Evolutionary conservation across 208 protist genomes (phyloP).

Genomic region (Leptomonas pyrrhocoris): DNA sequence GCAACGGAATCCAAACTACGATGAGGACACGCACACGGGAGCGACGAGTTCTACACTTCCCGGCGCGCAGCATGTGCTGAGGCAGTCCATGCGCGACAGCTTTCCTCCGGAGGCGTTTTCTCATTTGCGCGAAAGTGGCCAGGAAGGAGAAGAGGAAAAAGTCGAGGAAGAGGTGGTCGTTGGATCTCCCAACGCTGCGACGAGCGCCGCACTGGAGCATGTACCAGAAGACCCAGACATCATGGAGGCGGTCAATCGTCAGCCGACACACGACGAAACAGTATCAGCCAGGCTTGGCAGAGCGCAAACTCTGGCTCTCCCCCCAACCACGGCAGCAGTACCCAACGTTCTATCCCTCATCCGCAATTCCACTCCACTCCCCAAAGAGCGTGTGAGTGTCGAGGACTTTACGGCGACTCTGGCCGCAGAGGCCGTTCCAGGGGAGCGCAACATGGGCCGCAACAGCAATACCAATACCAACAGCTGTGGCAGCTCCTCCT

Average conservation of each 20-base stretch:
- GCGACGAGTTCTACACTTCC: not conserved
- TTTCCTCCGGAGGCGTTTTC: conserved; percentile 9
- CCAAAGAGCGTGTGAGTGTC: not conserved
- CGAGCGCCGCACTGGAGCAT: too few species aligned
- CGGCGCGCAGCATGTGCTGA: conserved; percentile 18
- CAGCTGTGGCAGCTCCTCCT: not conserved
- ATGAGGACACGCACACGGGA: not conserved
- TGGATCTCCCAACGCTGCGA: not conserved
- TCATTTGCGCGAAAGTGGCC: not conserved
- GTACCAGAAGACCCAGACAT: too few species aligned
- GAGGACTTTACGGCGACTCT: not conserved
- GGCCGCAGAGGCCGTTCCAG: not conserved
- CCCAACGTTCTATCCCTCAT: too few species aligned
- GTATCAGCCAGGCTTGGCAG: too few species aligned
- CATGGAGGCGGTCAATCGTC: too few species aligned
- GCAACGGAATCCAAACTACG: not conserved
- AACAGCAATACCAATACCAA: not conserved
- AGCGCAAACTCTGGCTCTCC: too few species aligned
- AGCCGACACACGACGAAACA: too few species aligned
- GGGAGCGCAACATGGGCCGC: not conserved
- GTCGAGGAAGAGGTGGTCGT: not conserved
- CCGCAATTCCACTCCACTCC: not conserved
- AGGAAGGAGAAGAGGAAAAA: not conserved
- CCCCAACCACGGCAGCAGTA: too few species aligned
- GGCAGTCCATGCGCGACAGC: conserved; percentile 24